Conservation (phyloP, 495 filamentous ascomycete species). For the Clavariopsis aquatica region DNA sequence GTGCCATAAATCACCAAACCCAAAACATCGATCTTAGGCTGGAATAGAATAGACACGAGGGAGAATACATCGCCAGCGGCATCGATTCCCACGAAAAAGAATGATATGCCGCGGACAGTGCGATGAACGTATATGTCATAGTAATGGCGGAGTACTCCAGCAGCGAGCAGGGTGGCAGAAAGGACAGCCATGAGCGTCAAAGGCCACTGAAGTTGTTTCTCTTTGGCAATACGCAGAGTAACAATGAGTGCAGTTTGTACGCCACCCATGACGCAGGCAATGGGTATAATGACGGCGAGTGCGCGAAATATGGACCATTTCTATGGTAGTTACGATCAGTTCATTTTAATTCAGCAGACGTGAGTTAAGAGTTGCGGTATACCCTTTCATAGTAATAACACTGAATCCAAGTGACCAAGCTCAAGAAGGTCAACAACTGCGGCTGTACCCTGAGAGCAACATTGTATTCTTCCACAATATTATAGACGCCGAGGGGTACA, state of each 20-base stretch:
- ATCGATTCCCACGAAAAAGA: constrained; percentile 66
- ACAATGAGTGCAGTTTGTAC: constrained; percentile 56
- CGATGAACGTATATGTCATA: constrained; percentile 60
- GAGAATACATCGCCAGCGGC: constrained; percentile 65
- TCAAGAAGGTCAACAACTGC: constrained; percentile 62
- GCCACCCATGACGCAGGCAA: constrained; percentile 52
- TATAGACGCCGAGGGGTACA: constrained; percentile 66
- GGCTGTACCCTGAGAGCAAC: constrained; percentile 62
- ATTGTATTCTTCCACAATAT: constrained; percentile 63
- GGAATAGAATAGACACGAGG: constrained; percentile 62
- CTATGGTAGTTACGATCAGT: constrained; percentile 37
- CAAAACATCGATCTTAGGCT: constrained; percentile 54
- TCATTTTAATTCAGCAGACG: no score
- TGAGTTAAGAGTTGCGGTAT: no score
- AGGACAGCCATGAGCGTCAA: constrained; percentile 61
- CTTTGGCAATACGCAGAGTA: constrained; percentile 50
- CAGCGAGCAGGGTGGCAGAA: constrained; percentile 58
- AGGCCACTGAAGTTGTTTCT: constrained; percentile 52
- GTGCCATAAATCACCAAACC: constrained; percentile 64
- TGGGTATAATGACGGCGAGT: constrained; percentile 45
- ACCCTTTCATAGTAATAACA: constrained; percentile 64
- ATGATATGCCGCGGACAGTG: constrained; percentile 65
- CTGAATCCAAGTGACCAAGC: constrained; percentile 64
- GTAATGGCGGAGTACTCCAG: constrained; percentile 58
- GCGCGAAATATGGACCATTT: constrained; percentile 52